Percentiles rank a stretch among this genome's conserved stretches.
Conservation (phyloP, 2,329 filamentous ascomycete genomes). For the Aureobasidium sp. region DNA sequence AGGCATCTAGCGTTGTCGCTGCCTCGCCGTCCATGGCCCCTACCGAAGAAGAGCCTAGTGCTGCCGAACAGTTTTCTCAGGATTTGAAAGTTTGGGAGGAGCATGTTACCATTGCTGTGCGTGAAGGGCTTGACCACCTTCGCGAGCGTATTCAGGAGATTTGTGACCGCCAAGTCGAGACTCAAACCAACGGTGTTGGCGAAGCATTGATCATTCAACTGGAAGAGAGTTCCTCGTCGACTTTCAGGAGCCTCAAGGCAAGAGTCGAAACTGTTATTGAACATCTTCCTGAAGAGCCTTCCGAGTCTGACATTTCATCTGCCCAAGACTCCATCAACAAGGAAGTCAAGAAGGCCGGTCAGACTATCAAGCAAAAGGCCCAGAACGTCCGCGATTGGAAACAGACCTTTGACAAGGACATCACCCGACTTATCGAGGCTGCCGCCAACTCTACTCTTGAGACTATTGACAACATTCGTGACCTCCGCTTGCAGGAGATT, state of each 20-base stretch:
- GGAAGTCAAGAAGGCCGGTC: constrained; percentile 57
- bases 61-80: constrained; percentile 55
- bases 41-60: constrained; percentile 32
- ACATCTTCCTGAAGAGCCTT: constrained; percentile 49
- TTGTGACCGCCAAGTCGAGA: constrained; percentile 58
- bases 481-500: constrained; percentile 80
- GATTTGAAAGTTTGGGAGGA: constrained; percentile 81
- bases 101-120: constrained; percentile 76
- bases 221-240: constrained; percentile 54
- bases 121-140: constrained; percentile 68
- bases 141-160: constrained; percentile 59
- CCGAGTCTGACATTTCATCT: constrained; percentile 42
- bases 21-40: constrained; percentile 20
- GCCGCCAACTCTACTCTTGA: constrained; percentile 73
- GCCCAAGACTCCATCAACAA: constrained; percentile 44
- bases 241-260: constrained; percentile 56
- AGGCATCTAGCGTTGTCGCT: constrained; percentile 20
- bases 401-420: constrained; percentile 59
- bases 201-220: constrained; percentile 59
- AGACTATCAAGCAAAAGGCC: constrained; percentile 66
- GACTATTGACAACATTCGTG: constrained; percentile 72
- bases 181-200: constrained; percentile 57
- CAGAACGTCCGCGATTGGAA: constrained; percentile 72
- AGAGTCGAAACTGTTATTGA: constrained; percentile 51
- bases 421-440: constrained; percentile 57